Percentiles rank a stretch among this genome's conserved stretches.
Evolutionary conservation across 108 stramenopile genomes (phyloP).

Genomic region (Bacterosira constricta): DNA sequence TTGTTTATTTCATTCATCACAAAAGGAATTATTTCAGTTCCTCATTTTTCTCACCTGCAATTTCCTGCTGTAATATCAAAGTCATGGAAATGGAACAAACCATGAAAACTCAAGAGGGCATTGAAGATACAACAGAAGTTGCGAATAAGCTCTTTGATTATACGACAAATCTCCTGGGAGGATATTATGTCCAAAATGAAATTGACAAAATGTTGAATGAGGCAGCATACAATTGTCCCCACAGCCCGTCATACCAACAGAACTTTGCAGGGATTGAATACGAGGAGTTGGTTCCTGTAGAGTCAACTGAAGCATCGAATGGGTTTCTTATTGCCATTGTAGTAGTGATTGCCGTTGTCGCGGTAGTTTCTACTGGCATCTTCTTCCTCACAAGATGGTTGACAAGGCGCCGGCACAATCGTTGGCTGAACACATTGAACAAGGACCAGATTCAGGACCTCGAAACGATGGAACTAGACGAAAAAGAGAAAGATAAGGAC

Average conservation of each 20-base stretch:
- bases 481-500: slow-evolving; percentile 17
- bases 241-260: slow-evolving; percentile 46
- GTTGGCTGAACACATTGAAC: slow-evolving; percentile 51
- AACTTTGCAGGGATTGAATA: slow-evolving; percentile 29
- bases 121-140: slow-evolving; percentile 32
- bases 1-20: too few species aligned
- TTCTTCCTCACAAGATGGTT: slow-evolving; percentile 24
- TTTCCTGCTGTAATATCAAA: too few species aligned
- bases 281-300: slow-evolving; percentile 7
- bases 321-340: slow-evolving; percentile 34
- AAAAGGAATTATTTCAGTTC: too few species aligned
- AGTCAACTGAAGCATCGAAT: slow-evolving; percentile 18
- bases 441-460: slow-evolving; percentile 21
- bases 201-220: slow-evolving; percentile 60
- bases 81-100: slow-evolving; percentile 43
- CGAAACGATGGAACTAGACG: slow-evolving; percentile 13
- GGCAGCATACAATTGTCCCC: slow-evolving; percentile 58
- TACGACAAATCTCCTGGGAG: slow-evolving; percentile 37
- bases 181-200: slow-evolving; percentile 51
- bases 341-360: slow-evolving; percentile 24
- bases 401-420: slow-evolving; percentile 45
- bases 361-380: not conserved
- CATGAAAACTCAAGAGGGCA: slow-evolving; percentile 36
- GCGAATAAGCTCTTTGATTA: slow-evolving; percentile 51
- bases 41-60: too few species aligned